These are phyloP conservation scores for Psilocybe sp. DNA, from an alignment of 768 basidiomycete genomes.

Conservation along the genomic window DNA sequence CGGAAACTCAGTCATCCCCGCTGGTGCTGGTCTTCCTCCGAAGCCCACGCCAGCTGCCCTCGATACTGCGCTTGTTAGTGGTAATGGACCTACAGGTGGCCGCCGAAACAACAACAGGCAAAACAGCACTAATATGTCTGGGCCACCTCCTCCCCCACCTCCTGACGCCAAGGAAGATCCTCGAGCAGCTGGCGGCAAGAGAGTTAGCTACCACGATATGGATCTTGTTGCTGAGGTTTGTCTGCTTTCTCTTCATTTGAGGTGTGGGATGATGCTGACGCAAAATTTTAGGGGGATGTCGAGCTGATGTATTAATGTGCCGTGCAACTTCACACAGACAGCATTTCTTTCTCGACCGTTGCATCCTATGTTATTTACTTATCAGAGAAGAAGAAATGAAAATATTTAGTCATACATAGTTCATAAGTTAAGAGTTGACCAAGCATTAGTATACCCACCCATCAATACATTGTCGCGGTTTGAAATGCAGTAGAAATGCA, in stretches of 20 bases:
- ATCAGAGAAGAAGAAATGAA: constrained; percentile 1
- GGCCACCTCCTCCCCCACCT: constrained; percentile 75
- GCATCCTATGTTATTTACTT: constrained; percentile 7
- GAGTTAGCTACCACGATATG: constrained; percentile 95
- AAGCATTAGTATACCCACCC: too few relatives aligned
- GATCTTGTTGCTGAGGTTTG: constrained; percentile 82
- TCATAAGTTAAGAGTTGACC: background rate
- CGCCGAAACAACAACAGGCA: constrained; percentile 34
- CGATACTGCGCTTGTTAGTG: constrained; percentile 51
- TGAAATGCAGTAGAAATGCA: constrained; percentile 21
- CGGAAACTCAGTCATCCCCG: constrained; percentile 46
- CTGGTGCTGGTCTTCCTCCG: constrained; percentile 73
- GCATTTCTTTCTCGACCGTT: background rate
- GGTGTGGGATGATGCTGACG: constrained; percentile 3
- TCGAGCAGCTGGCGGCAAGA: constrained; percentile 81
- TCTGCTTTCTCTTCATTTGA: constrained; percentile 14
- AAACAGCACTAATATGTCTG: constrained; percentile 34
- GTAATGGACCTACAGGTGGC: constrained; percentile 38
- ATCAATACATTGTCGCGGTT: constrained; percentile 27
- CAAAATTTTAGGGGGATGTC: constrained; percentile 49
- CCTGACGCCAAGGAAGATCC: constrained; percentile 92
- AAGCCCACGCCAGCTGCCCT: constrained; percentile 63
- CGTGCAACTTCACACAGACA: background rate
- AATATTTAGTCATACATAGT: background rate
- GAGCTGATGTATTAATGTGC: constrained; percentile 47